Base-by-base conservation (phyloP, 495 filamentous ascomycete genomes). In the Trichoderma gamsii region DNA sequence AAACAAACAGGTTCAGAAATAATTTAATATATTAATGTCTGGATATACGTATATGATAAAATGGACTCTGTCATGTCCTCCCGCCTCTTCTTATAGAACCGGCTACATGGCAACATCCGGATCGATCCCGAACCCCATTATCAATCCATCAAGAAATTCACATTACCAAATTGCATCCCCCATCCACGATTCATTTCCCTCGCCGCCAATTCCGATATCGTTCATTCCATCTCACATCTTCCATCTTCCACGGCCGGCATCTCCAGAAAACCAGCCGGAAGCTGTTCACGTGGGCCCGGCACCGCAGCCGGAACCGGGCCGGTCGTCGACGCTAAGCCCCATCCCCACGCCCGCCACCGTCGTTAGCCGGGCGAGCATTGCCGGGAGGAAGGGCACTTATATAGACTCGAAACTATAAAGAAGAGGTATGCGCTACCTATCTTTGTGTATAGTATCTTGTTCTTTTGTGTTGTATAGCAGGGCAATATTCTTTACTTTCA, bases 281-380 rank as follows among this genome's bases (percentile, higher is more conserved):
- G 13, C 11, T 32, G 25, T 29, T 61, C 56, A 61, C 25, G 23
- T 29, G 56, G 25, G 27, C 11, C 56, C 56, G 56, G 56, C 49
- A 21, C 49, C 6, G 56, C 12, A 29, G 44, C 56, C 56, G 56
- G 56, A 29, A 29, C 56, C 56, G 56, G 56, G 25, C 56, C 56
- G 56, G 56, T 61, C 56, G 27, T 52, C 21, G 4, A 56, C 18
- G 21, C 51, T 61, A 61, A 25, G 11, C 56, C 29, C 11, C 11
- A 32, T 61, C 56, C 56, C 56, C 56, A 25, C 56, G 13, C 35
- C 56, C 56, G 56, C 56, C 56, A 61, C 27, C 18, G 8, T 61
- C 8, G 56, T 32, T 25, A 32, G 29, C 23, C 27, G 27, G 25
- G 23, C 29, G 3, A 16, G 12, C 11, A 21, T 61, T 61, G 44